Percentiles rank a stretch among this genome's conserved stretches.
Evolutionary conservation across 2,329 filamentous ascomycete genomes (phyloP).

Genomic region (Lecanoromycetidae sp.): DNA sequence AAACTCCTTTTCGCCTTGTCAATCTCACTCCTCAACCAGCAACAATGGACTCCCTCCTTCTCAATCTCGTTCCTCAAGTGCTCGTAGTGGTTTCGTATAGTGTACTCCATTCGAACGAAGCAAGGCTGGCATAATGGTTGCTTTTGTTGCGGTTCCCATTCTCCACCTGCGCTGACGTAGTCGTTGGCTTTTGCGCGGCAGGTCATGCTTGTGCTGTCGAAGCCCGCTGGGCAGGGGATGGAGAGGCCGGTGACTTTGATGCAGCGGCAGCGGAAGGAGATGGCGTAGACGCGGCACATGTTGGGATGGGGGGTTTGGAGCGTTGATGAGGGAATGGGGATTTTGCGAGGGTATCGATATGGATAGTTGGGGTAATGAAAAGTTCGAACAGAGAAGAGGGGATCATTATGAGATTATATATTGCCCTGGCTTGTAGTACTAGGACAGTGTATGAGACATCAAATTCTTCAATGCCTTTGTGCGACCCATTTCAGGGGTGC

Average conservation of each 20-base stretch:
- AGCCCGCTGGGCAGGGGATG: neutral
- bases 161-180: too few species aligned
- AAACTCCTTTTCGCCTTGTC: neutral
- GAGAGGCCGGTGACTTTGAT: neutral
- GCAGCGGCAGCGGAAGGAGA: neutral
- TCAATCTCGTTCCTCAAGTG: neutral
- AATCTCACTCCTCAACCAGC: neutral
- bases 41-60: neutral
- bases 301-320: neutral
- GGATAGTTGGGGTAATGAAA: neutral
- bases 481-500: too few species aligned
- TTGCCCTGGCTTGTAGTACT: too few species aligned
- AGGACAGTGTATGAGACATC: too few species aligned
- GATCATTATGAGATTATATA: too few species aligned
- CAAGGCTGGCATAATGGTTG: neutral
- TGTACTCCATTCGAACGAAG: neutral
- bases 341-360: neutral
- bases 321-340: neutral
- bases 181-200: neutral
- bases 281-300: neutral
- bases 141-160: neutral
- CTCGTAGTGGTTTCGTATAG: neutral
- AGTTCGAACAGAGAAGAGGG: too few species aligned
- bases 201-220: neutral
- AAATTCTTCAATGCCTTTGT: too few species aligned